phyloP scores from a whole-genome alignment of 2,329 filamentous ascomycete genomes.

The Alternaria brassicicola region DNA sequence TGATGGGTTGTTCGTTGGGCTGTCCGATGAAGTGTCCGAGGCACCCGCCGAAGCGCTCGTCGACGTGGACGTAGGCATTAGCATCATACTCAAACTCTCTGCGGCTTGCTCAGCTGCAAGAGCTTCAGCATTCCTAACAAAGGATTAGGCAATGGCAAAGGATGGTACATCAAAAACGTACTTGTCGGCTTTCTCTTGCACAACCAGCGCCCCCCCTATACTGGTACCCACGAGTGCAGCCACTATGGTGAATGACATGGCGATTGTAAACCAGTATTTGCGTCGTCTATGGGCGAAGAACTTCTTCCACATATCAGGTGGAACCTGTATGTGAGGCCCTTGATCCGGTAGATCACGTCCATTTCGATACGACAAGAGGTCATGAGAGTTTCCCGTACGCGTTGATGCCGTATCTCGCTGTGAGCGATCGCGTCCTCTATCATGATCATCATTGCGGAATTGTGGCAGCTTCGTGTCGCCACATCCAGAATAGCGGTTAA shows the following conservation, averaged over 20 bases:
- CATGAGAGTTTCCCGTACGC: neutral
- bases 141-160: neutral
- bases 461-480: slow-evolving; percentile 10
- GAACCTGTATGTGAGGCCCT: neutral
- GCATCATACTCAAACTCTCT: neutral
- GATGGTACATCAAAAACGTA: neutral
- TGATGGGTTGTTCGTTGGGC: neutral
- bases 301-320: slow-evolving; percentile 4
- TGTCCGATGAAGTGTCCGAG: neutral
- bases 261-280: neutral
- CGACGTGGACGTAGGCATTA: neutral
- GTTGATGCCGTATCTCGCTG: neutral
- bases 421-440: neutral
- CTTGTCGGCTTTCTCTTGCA: slow-evolving; percentile 7
- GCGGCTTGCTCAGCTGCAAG: neutral
- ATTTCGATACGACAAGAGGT: neutral
- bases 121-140: neutral
- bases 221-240: neutral
- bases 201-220: slow-evolving; percentile 3
- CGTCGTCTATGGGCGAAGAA: slow-evolving; percentile 4
- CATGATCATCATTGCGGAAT: neutral
- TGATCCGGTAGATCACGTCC: neutral
- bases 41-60: neutral
- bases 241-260: neutral
- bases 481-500: slow-evolving; percentile 1